Conservation (phyloP, 306 rosid genomes). For the Castanospermum australe region DNA sequence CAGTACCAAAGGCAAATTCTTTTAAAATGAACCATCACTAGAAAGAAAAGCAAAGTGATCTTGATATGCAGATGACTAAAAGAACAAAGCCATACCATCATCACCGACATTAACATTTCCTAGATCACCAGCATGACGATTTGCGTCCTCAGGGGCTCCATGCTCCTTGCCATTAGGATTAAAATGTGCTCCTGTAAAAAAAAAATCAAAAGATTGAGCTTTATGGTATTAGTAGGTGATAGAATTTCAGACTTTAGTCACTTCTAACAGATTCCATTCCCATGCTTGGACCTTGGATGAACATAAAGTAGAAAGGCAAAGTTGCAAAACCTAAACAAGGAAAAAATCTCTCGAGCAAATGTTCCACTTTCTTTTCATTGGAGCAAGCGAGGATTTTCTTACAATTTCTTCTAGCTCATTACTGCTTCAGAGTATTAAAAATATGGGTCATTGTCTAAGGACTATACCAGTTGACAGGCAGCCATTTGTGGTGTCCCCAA, state of each 20-base stretch:
- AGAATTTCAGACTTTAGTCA: neutral
- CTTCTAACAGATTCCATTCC: neutral
- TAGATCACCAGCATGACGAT: constrained; percentile 95
- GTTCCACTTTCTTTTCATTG: neutral
- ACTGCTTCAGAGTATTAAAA: neutral
- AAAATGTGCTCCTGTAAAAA: constrained; percentile 74
- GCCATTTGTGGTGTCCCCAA: constrained; percentile 95
- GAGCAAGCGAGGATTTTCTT: neutral
- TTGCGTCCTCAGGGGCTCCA: constrained; percentile 81
- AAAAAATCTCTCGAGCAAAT: neutral
- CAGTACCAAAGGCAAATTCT: neutral
- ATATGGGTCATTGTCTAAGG: neutral
- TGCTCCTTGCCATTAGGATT: constrained; percentile 80
- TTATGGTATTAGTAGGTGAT: neutral
- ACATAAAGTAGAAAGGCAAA: neutral
- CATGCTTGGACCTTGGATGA: neutral
- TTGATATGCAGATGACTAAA: neutral
- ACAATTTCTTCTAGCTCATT: neutral
- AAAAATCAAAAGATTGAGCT: neutral
- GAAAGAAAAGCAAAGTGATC: neutral
- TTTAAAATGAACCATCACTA: neutral
- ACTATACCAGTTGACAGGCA: constrained; percentile 90
- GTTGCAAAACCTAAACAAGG: neutral
- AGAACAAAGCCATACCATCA: constrained; percentile 59
- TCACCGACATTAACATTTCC: constrained; percentile 82